Evolutionary conservation across 805 yeast species (phyloP).

Genomic region (Lipomyces orientalis): DNA sequence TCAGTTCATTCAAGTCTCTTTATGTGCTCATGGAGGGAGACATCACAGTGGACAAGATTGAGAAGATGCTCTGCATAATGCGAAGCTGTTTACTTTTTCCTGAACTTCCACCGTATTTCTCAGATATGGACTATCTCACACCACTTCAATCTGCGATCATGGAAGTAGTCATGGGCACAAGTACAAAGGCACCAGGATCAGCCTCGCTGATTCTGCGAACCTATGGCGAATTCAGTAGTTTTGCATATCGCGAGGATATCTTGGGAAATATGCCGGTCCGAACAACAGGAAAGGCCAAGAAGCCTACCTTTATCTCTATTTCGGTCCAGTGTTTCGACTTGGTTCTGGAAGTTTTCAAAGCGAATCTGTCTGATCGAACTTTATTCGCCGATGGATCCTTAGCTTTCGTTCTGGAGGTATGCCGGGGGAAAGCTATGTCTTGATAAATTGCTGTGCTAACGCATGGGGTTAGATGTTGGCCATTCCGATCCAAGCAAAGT

Average conservation of each 20-base stretch:
- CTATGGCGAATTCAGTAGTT: constrained; percentile 32
- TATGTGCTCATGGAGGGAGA: constrained; percentile 49
- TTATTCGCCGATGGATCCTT: constrained; percentile 34
- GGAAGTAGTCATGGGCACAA: constrained; percentile 49
- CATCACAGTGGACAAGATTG: constrained; percentile 49
- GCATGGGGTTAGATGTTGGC: constrained; percentile 21
- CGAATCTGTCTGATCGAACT: constrained; percentile 7
- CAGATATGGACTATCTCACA: constrained; percentile 64
- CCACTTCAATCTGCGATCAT: constrained; percentile 67
- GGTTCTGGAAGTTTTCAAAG: constrained; percentile 16
- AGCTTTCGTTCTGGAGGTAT: constrained; percentile 32
- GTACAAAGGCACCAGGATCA: constrained; percentile 17
- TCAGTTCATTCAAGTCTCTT: constrained; percentile 60
- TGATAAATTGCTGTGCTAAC: not conserved
- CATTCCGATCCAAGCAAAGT: constrained; percentile 34
- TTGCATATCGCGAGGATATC: constrained; percentile 29
- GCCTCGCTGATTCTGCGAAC: constrained; percentile 26
- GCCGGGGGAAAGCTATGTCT: not conserved
- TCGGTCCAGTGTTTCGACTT: constrained; percentile 28
- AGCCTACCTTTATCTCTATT: constrained; percentile 32
- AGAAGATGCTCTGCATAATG: constrained; percentile 61
- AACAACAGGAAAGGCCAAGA: constrained; percentile 21
- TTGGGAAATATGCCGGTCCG: constrained; percentile 17
- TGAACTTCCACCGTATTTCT: constrained; percentile 61
- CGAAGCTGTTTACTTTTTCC: constrained; percentile 75